Evolutionary conservation across 768 basidiomycete genomes (phyloP), one percentile per base, ranked within the genome.

Genomic region (Kwoniella europaea): DNA sequence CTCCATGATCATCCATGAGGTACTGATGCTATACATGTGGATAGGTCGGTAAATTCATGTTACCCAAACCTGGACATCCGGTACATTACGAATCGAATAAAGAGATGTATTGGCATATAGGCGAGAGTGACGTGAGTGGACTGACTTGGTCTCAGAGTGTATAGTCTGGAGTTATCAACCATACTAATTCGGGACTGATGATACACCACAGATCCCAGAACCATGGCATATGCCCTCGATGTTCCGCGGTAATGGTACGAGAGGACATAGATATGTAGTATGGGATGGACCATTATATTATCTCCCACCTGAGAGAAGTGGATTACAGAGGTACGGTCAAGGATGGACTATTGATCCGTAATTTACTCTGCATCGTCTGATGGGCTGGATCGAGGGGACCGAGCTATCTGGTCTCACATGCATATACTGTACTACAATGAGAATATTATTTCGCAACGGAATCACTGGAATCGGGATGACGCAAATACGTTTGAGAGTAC

Each of bases 31-130:
- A 61, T 6, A 35, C 53, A 7, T 16, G 63, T 55, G 52, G 29
- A 2, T 46, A 94, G 83, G 88, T 95, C 46, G 93, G 90, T 12
- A 92, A 92, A 82, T 95, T 94, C 78, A 87, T 91, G 60, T 80
- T 94, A 3, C 92, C 92, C 0, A 86, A 85, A 57, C 86, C 89
- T 65, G 90, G 88, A 0, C 76, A 82, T 69, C 79, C 80, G 18
- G 87, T 89, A 3, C 85, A 85, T 24, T 88, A 92, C 74, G 89
- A 91, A 20, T 86, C 88, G 0, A 82, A 86, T 60, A 85, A 86
- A 18, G 89, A 90, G 2, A 87, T 90, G 59, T 92, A 93, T 82
- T 82, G 89, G 63, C 88, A 91, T 56, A 85, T 88, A 0, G 86
- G 83, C 69, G 92, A 92, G 75, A 89, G 91, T 72, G 87, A 88